phyloP scores from a whole-genome alignment of 257 asterid genomes.

The Agastache rugosa region DNA sequence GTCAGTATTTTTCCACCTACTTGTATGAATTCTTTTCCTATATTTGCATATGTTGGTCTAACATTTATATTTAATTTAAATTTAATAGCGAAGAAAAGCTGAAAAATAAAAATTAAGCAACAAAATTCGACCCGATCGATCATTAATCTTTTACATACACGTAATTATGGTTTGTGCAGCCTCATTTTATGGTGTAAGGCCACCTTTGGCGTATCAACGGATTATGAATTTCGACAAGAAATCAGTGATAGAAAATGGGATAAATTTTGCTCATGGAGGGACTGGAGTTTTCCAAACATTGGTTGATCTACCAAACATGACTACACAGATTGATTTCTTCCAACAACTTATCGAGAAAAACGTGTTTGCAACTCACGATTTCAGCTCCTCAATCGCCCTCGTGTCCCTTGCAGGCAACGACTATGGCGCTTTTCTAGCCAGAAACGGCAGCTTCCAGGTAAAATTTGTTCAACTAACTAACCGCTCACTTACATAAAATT shows the following conservation, averaged over 20 bases:
- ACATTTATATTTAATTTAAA: no score
- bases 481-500: no score
- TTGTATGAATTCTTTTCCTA: not conserved
- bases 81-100: no score
- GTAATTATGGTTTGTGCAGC: slow-evolving; percentile 43
- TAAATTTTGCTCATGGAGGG: slow-evolving; percentile 78
- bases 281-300: slow-evolving; percentile 68
- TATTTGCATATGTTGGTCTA: not conserved
- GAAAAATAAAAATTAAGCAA: no score
- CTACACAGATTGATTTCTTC: slow-evolving; percentile 61
- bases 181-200: slow-evolving; percentile 47
- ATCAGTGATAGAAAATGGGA: slow-evolving; percentile 39
- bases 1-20: not conserved
- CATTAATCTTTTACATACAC: not conserved
- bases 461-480: slow-evolving; percentile 36
- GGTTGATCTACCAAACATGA: slow-evolving; percentile 73
- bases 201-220: slow-evolving; percentile 52
- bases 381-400: slow-evolving; percentile 58
- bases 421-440: slow-evolving; percentile 55
- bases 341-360: slow-evolving; percentile 55
- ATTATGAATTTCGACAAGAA: slow-evolving; percentile 26
- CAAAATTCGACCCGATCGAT: not conserved
- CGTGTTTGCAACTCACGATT: slow-evolving; percentile 41
- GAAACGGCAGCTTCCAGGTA: slow-evolving; percentile 48
- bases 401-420: slow-evolving; percentile 77